Conservation (phyloP, 768 basidiomycete species). For the Mycena epipterygia region DNA sequence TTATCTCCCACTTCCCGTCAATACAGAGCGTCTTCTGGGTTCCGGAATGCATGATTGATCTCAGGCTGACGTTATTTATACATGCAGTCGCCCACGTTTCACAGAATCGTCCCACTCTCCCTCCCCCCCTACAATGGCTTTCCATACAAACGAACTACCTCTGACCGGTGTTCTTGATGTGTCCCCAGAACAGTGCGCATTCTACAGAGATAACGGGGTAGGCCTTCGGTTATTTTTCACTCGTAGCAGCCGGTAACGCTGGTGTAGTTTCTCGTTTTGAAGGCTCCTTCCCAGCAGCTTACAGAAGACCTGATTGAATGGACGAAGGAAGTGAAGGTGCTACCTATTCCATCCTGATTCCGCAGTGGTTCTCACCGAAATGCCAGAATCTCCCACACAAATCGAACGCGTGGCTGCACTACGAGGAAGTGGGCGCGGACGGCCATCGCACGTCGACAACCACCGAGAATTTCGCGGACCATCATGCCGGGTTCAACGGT, state of each 20-base stretch:
- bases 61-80: background rate
- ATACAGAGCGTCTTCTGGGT: no score
- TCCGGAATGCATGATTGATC: background rate
- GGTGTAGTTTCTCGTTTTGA: conserved; percentile 28
- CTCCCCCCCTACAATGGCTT: background rate
- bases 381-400: conserved; percentile 27
- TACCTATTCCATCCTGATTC: background rate
- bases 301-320: conserved; percentile 22
- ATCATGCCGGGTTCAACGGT: conserved; percentile 29
- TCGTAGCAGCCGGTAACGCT: background rate
- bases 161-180: background rate
- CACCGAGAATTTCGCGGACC: conserved; percentile 32
- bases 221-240: background rate
- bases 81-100: background rate
- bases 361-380: no score
- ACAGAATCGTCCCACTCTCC: background rate
- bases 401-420: conserved; percentile 34
- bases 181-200: background rate
- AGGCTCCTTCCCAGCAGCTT: conserved; percentile 10
- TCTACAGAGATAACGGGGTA: conserved; percentile 14
- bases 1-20: no score
- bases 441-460: conserved; percentile 20
- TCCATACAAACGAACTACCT: background rate
- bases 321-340: conserved; percentile 34
- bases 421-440: conserved; percentile 24